A percentile compares a stretch with the other conserved stretches of the same genome.
Evolutionary conservation across 805 yeast genomes (phyloP).

Genomic region (Priceomyces castillae): DNA sequence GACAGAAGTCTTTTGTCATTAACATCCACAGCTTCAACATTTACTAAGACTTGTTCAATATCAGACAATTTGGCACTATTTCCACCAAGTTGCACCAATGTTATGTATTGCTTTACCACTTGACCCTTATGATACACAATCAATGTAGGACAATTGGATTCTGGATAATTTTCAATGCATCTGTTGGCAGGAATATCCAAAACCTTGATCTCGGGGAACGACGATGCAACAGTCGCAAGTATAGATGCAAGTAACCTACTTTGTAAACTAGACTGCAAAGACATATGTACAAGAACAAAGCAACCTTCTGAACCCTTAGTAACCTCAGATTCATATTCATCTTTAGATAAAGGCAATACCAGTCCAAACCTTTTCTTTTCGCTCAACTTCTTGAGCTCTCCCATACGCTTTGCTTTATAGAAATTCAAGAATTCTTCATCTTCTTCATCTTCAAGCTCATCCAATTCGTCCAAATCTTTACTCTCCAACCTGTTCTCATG

Average conservation of each 20-base stretch:
- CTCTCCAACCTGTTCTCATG: conserved; percentile 81
- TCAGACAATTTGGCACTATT: conserved; percentile 67
- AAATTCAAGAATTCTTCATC: conserved; percentile 83
- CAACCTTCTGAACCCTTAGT: conserved; percentile 69
- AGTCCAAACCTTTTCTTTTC: conserved; percentile 65
- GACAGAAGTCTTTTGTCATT: conserved; percentile 64
- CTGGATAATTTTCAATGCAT: conserved; percentile 92
- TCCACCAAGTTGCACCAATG: conserved; percentile 82
- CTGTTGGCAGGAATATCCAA: conserved; percentile 89
- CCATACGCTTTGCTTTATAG: conserved; percentile 74
- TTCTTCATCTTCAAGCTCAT: conserved; percentile 86
- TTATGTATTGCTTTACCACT: conserved; percentile 76
- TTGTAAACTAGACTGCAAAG: conserved; percentile 66
- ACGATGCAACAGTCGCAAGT: conserved; percentile 56
- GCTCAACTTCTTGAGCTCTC: conserved; percentile 64
- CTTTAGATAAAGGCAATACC: conserved; percentile 76
- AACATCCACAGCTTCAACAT: conserved; percentile 60
- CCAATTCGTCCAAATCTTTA: conserved; percentile 76
- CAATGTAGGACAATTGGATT: conserved; percentile 85
- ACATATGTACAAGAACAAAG: conserved; percentile 77
- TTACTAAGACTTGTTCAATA: conserved; percentile 69
- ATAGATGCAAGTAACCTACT: conserved; percentile 66
- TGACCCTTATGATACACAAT: conserved; percentile 76
- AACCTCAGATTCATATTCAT: conserved; percentile 82
- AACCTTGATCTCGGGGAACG: conserved; percentile 79